Evolutionary conservation across 176 grass and related monocot genomes (phyloP).

Genomic region (Oropetium thomaeum): DNA sequence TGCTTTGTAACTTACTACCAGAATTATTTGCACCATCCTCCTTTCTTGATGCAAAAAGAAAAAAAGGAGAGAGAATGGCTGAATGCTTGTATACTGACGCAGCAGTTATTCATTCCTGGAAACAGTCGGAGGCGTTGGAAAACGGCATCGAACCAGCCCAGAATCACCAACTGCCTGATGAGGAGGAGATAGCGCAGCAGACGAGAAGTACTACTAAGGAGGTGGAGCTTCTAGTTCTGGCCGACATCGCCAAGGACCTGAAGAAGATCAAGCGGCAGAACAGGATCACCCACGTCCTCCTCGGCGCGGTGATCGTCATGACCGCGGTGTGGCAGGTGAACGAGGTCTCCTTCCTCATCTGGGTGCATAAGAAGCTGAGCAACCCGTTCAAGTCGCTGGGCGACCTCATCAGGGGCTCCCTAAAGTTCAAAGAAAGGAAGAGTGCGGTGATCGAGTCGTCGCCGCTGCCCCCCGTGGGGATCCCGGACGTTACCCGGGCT

Average conservation of each 20-base stretch:
- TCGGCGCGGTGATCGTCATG: conserved; percentile 40
- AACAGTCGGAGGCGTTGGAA: conserved; percentile 19
- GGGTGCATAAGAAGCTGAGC: conserved; percentile 28
- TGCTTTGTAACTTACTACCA: too few species aligned
- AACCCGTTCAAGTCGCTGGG: conserved; percentile 48
- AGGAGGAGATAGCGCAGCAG: neutral
- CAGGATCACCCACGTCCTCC: conserved; percentile 51
- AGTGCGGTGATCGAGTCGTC: conserved; percentile 24
- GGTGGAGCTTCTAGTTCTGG: neutral
- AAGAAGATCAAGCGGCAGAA: conserved; percentile 54
- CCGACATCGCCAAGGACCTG: conserved; percentile 35
- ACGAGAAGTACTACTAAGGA: too few species aligned
- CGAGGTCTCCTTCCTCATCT: conserved; percentile 48
- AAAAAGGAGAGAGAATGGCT: too few species aligned
- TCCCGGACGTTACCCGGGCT: neutral
- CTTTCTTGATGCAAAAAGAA: neutral
- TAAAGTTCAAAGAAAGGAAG: conserved; percentile 6
- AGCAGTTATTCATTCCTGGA: neutral
- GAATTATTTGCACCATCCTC: neutral
- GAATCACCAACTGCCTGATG: neutral
- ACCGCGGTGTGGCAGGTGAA: conserved; percentile 50
- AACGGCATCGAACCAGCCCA: neutral
- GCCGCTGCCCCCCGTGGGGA: conserved; percentile 22
- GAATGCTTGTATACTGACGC: neutral
- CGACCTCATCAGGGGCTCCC: conserved; percentile 28